These are phyloP conservation scores for Leccinum broughii DNA, from an alignment of 768 basidiomycete species.

Conservation along the genomic window DNA sequence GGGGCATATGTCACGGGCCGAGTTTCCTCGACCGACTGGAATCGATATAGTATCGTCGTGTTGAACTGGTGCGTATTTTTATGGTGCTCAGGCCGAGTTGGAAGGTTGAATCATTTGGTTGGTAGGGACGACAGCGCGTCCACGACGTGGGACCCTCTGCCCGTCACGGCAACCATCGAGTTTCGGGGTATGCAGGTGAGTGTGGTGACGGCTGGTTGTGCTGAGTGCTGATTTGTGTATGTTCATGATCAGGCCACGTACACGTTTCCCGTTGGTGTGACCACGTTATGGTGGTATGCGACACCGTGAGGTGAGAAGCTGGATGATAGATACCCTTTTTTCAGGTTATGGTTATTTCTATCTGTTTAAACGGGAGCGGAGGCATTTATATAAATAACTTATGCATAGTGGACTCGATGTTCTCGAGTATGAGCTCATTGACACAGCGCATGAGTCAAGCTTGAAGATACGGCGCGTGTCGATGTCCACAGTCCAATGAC, in stretches of 20 bases:
- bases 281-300: conserved; percentile 55
- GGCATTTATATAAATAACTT: not conserved
- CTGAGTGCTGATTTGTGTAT: not conserved
- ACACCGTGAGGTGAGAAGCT: not conserved
- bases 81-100: not conserved
- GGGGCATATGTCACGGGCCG: conserved; percentile 65
- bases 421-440: too few relatives aligned
- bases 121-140: conserved; percentile 48
- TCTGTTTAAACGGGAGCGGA: not conserved
- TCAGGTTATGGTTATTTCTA: not conserved
- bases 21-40: conserved; percentile 52
- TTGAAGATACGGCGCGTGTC: too few relatives aligned
- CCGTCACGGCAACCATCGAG: conserved; percentile 59
- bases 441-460: too few relatives aligned
- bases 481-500: too few relatives aligned
- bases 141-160: conserved; percentile 53
- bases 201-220: not conserved
- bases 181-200: conserved; percentile 62
- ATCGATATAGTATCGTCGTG: conserved; percentile 70
- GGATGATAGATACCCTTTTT: not conserved
- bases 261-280: conserved; percentile 78
- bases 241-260: conserved; percentile 50
- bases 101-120: not conserved
- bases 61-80: conserved; percentile 54
- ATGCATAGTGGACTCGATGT: not conserved